These are phyloP conservation scores for Kluyveromyces nonfermentans DNA, from an alignment of 805 yeast species.

Conservation along the genomic window DNA sequence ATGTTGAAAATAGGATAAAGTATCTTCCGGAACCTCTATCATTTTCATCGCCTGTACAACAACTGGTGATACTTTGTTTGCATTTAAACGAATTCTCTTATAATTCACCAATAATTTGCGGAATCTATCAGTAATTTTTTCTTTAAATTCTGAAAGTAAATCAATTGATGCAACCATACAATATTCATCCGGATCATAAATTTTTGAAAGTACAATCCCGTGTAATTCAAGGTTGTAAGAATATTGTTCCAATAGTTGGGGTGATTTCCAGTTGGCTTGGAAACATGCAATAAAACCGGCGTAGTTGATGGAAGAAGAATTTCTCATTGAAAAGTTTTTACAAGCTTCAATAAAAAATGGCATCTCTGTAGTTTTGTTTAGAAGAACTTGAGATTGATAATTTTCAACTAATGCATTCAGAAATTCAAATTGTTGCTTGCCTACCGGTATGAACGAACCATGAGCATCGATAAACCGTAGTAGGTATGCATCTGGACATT, in stretches of 20 bases:
- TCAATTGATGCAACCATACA: conserved; percentile 20
- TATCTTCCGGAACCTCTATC: conserved; percentile 18
- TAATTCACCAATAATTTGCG: conserved; percentile 17
- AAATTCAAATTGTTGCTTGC: conserved; percentile 22
- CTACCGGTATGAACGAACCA: conserved; percentile 18
- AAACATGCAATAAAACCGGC: conserved; percentile 28
- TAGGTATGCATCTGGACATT: conserved; percentile 26
- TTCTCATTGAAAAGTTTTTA: conserved; percentile 12
- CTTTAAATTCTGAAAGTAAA: conserved; percentile 25
- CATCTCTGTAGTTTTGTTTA: conserved; percentile 20
- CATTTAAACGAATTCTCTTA: conserved; percentile 20
- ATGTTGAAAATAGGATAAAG: conserved; percentile 16
- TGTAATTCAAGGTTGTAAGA: conserved; percentile 25
- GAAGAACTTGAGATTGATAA: conserved; percentile 17
- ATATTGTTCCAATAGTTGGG: conserved; percentile 19
- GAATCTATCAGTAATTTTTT: conserved; percentile 22
- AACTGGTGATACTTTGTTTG: conserved; percentile 15
- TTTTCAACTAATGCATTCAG: conserved; percentile 19
- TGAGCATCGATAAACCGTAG: conserved; percentile 29
- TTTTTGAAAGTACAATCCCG: conserved; percentile 29
- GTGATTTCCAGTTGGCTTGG: conserved; percentile 23
- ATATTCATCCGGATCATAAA: conserved; percentile 29
- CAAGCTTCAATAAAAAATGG: conserved; percentile 26
- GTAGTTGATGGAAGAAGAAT: conserved; percentile 14
- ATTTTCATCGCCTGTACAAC: conserved; percentile 24